These are phyloP conservation scores for Globisporangium camurandrum DNA, from an alignment of 352 stramenopile genomes.

Conservation along the genomic window DNA sequence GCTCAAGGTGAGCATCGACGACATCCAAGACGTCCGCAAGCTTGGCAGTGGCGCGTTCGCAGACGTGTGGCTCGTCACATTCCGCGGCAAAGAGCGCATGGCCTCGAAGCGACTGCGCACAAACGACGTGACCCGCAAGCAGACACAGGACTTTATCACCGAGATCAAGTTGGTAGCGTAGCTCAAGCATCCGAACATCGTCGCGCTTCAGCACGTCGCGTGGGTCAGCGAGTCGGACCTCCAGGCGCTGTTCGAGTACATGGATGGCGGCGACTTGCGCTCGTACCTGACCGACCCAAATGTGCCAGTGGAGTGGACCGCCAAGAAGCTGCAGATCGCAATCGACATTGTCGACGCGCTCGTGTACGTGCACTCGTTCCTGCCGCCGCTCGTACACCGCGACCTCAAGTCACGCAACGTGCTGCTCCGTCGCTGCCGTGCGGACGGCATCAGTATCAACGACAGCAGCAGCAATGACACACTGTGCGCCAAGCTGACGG, in stretches of 20 bases:
- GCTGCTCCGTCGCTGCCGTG: no score
- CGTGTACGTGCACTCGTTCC: slow-evolving; percentile 44
- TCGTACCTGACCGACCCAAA: slow-evolving; percentile 2
- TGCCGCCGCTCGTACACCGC: slow-evolving; percentile 28
- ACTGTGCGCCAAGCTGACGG: slow-evolving; percentile 14
- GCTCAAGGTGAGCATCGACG: slow-evolving; percentile 26
- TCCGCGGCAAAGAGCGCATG: slow-evolving; percentile 18
- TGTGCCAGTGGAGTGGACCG: not conserved
- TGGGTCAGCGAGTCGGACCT: slow-evolving; percentile 9
- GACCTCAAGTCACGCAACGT: slow-evolving; percentile 40
- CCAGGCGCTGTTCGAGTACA: slow-evolving; percentile 13
- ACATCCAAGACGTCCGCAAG: slow-evolving; percentile 41
- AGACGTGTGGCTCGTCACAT: slow-evolving; percentile 39
- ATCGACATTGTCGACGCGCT: slow-evolving; percentile 28
- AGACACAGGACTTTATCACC: slow-evolving; percentile 14
- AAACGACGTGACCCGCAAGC: not conserved
- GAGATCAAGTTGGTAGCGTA: slow-evolving; percentile 10
- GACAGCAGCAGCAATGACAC: slow-evolving; percentile 9
- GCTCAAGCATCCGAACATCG: slow-evolving; percentile 15
- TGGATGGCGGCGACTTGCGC: slow-evolving; percentile 8
- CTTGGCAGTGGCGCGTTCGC: slow-evolving; percentile 28
- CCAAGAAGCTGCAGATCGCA: slow-evolving; percentile 15
- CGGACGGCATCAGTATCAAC: slow-evolving; percentile 11
- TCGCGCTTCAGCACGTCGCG: slow-evolving; percentile 11
- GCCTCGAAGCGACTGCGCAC: slow-evolving; percentile 21